Evolutionary conservation across 2,329 filamentous ascomycete species (phyloP).

Genomic region (Alternaria sp.): DNA sequence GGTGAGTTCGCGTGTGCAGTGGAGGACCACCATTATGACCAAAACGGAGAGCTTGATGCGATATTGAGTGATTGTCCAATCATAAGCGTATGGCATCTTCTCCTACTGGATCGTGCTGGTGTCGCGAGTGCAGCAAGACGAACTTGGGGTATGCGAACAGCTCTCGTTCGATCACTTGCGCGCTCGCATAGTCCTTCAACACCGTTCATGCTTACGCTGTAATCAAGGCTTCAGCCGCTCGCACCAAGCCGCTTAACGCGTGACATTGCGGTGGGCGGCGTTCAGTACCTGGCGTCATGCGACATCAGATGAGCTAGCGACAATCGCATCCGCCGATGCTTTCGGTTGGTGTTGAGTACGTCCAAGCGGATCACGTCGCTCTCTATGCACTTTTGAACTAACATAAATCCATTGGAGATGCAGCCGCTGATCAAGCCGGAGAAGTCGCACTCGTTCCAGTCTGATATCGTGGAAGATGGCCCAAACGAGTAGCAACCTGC

Average conservation of each 20-base stretch:
- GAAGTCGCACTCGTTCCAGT: not conserved
- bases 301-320: not conserved
- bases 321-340: not conserved
- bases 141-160: not conserved
- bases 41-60: not conserved
- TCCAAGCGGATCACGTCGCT: not conserved
- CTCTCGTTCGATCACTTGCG: not conserved
- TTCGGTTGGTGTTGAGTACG: not conserved
- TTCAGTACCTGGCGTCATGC: not conserved
- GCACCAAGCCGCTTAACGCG: not conserved
- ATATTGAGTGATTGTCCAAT: not conserved
- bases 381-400: not conserved
- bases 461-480: not conserved
- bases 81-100: not conserved
- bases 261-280: not conserved
- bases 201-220: not conserved
- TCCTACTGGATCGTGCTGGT: not conserved
- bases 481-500: not conserved
- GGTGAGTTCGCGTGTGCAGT: not conserved
- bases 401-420: not conserved
- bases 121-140: not conserved
- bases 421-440: not conserved
- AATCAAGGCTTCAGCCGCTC: not conserved
- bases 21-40: not conserved
- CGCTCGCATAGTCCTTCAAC: not conserved